Percentiles rank a stretch among this genome's conserved stretches.
Conservation (phyloP, 306 rosid genomes). For the Trifolium repens region DNA sequence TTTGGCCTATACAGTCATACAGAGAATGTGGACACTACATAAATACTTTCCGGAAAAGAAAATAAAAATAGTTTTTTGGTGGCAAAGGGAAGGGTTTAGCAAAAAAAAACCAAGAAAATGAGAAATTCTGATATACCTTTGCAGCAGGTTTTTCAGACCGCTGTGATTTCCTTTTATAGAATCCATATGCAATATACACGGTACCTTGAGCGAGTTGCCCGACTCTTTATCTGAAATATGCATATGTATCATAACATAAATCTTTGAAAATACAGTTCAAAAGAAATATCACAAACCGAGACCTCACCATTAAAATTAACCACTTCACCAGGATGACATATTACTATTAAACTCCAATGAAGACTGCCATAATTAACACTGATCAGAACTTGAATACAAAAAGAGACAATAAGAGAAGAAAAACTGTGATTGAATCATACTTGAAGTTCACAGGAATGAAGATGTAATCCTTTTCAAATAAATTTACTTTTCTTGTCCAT, state of each 20-base stretch:
- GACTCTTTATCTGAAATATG: conserved; percentile 60
- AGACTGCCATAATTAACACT: conserved; percentile 57
- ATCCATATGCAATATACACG: conserved; percentile 96
- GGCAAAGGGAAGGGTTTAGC: not conserved
- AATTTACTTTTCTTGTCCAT: conserved; percentile 93
- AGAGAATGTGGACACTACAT: not conserved
- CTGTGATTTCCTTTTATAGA: conserved; percentile 91
- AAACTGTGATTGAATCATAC: conserved; percentile 52
- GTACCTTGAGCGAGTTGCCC: conserved; percentile 61
- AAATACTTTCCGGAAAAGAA: not conserved
- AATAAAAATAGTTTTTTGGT: not conserved
- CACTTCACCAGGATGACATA: conserved; percentile 91
- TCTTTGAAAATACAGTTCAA: conserved; percentile 33
- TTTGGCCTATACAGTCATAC: not conserved
- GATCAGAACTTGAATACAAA: conserved; percentile 47
- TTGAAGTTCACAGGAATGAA: conserved; percentile 95
- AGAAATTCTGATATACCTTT: conserved; percentile 63
- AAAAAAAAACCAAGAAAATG: conserved; percentile 7
- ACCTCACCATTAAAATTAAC: conserved; percentile 67
- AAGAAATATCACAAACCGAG: conserved; percentile 30
- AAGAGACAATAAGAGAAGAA: conserved; percentile 39
- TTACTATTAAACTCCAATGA: conserved; percentile 93
- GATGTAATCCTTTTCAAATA: conserved; percentile 87
- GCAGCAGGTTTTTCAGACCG: conserved; percentile 87
- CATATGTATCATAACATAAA: conserved; percentile 31